Percentiles rank a stretch among this genome's conserved stretches.
These are phyloP conservation scores for Hymenoscyphus infarciens DNA, from an alignment of 2,329 filamentous ascomycete species.

Conservation along the genomic window DNA sequence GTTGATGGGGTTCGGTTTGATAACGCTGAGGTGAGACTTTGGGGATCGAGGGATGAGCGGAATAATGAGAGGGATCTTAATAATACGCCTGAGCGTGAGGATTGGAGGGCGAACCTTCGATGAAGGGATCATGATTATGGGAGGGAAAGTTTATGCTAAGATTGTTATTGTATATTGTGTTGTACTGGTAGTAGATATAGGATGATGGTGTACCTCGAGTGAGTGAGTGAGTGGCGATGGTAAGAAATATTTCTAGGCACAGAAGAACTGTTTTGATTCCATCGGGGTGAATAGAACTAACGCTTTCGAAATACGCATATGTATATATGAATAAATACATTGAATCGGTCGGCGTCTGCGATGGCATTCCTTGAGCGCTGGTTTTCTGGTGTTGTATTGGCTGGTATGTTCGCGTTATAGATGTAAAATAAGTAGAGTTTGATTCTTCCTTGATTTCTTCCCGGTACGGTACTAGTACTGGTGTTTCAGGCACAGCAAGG, in stretches of 20 bases:
- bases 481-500: neutral
- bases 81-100: constrained; percentile 28
- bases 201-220: neutral
- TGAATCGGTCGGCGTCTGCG: no score
- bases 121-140: neutral
- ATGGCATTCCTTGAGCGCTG: neutral
- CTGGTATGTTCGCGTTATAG: neutral
- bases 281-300: neutral
- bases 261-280: neutral
- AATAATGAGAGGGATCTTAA: constrained; percentile 23
- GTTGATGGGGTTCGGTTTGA: constrained; percentile 36
- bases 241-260: neutral
- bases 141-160: neutral
- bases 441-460: neutral
- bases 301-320: no score
- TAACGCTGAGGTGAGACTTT: constrained; percentile 28
- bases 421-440: neutral
- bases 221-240: no score
- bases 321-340: no score
- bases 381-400: neutral
- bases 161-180: neutral
- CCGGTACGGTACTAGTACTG: no score
- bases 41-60: constrained; percentile 20
- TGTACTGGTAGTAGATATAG: neutral
- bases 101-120: constrained; percentile 21